Conservation (phyloP, 805 yeast genomes). For the Yamadazyma nakazawae region DNA sequence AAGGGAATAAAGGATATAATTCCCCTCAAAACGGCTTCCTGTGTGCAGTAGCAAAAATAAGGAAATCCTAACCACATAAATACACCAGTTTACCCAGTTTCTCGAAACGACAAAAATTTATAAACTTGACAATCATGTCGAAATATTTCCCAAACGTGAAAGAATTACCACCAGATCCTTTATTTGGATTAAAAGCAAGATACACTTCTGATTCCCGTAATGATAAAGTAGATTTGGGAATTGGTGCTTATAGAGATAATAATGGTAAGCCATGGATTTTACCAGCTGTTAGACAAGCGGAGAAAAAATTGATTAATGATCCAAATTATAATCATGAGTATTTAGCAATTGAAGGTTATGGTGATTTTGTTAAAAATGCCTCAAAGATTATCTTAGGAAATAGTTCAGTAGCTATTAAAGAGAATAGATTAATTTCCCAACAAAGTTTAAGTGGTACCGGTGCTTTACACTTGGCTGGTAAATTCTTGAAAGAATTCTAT, state of each 20-base stretch:
- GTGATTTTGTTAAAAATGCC: constrained; percentile 64
- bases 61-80: constrained; percentile 2
- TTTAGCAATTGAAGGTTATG: constrained; percentile 75
- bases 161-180: constrained; percentile 79
- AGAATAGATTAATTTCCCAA: constrained; percentile 53
- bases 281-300: constrained; percentile 69
- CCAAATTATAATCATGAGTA: constrained; percentile 80
- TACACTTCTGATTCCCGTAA: constrained; percentile 54
- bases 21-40: constrained; percentile 8
- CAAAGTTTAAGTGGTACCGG: constrained; percentile 89
- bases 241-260: constrained; percentile 76
- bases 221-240: constrained; percentile 79
- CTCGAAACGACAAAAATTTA: not conserved
- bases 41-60: constrained; percentile 1
- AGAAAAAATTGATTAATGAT: constrained; percentile 54
- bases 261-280: constrained; percentile 68
- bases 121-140: constrained; percentile 24
- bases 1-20: constrained; percentile 6
- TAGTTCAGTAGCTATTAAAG: constrained; percentile 49
- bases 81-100: not conserved
- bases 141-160: constrained; percentile 48
- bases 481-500: constrained; percentile 54
- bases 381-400: constrained; percentile 70
- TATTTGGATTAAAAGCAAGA: constrained; percentile 77
- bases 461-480: constrained; percentile 86